Conservation (phyloP, 2,329 filamentous ascomycete genomes). For the Penicillium verrucosum region DNA sequence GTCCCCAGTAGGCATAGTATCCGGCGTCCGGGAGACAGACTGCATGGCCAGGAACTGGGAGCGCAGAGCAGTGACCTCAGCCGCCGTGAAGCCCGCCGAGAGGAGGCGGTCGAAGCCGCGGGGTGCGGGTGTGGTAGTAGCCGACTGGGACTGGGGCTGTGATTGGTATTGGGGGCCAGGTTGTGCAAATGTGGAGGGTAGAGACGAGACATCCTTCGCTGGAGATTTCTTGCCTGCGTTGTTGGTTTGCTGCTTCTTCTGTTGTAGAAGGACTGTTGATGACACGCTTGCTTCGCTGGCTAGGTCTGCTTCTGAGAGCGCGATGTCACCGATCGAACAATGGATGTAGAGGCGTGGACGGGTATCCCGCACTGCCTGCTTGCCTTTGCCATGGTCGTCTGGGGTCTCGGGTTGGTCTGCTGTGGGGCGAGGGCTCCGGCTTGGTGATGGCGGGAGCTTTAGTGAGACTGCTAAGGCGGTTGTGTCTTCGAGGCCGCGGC, state of each 20-base stretch:
- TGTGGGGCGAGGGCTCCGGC: slow-evolving; percentile 35
- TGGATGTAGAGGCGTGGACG: slow-evolving; percentile 74
- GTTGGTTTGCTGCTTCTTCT: slow-evolving; percentile 10
- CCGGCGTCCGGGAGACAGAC: slow-evolving; percentile 75
- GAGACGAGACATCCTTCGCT: background rate
- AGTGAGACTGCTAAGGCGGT: slow-evolving; percentile 67
- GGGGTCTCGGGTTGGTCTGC: slow-evolving; percentile 11
- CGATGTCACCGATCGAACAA: slow-evolving; percentile 80
- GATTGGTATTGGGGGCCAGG: background rate
- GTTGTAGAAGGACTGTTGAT: slow-evolving; percentile 27
- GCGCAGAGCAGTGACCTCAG: slow-evolving; percentile 79
- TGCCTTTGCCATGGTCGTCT: slow-evolving; percentile 57
- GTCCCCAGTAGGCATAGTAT: slow-evolving; percentile 79
- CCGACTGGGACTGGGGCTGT: slow-evolving; percentile 13
- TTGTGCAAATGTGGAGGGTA: background rate
- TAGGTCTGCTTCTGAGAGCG: slow-evolving; percentile 67
- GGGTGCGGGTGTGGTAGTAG: slow-evolving; percentile 50
- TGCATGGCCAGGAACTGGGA: slow-evolving; percentile 87
- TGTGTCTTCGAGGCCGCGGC: slow-evolving; percentile 76
- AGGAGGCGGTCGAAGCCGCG: slow-evolving; percentile 87
- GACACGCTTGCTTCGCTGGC: slow-evolving; percentile 57
- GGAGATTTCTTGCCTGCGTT: no score
- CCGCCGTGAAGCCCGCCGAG: slow-evolving; percentile 71
- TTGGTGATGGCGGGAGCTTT: slow-evolving; percentile 58
- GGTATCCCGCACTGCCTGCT: slow-evolving; percentile 55